Conservation (phyloP, 176 grass and related monocot species). For the Oryza coarctata region DNA sequence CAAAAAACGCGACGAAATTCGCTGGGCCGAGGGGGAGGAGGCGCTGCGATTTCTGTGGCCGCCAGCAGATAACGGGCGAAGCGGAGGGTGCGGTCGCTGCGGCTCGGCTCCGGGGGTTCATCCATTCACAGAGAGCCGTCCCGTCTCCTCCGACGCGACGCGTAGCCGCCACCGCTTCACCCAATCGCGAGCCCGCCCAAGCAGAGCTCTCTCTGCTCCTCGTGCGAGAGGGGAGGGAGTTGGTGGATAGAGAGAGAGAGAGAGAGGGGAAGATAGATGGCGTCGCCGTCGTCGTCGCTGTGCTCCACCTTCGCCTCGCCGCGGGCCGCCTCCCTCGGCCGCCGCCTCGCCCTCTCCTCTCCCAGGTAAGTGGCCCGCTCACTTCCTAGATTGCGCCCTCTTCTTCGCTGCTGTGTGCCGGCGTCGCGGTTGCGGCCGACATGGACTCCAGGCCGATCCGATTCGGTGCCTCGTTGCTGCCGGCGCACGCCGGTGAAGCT, state of each 20-base stretch:
- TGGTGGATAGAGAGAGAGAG: neutral
- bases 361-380: conserved; percentile 25
- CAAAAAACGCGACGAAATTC: neutral
- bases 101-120: conserved; percentile 11
- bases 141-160: neutral
- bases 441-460: neutral
- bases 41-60: conserved; percentile 34
- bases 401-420: neutral
- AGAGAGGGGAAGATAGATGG: conserved; percentile 23
- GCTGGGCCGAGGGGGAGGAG: neutral
- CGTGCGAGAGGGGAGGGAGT: neutral
- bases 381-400: no score
- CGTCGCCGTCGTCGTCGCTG: conserved; percentile 55
- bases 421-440: neutral
- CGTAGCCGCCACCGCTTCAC: neutral
- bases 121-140: neutral
- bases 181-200: conserved; percentile 2
- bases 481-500: neutral
- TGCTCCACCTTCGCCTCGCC: conserved; percentile 55
- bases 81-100: neutral
- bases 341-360: conserved; percentile 25
- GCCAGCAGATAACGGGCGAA: conserved; percentile 40
- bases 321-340: conserved; percentile 31
- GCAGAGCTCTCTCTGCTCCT: neutral
- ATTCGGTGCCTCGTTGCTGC: neutral